Percentiles rank a stretch among this genome's conserved stretches.
phyloP scores from a whole-genome alignment of 352 stramenopile genomes.

The Pythium myriotylum region DNA sequence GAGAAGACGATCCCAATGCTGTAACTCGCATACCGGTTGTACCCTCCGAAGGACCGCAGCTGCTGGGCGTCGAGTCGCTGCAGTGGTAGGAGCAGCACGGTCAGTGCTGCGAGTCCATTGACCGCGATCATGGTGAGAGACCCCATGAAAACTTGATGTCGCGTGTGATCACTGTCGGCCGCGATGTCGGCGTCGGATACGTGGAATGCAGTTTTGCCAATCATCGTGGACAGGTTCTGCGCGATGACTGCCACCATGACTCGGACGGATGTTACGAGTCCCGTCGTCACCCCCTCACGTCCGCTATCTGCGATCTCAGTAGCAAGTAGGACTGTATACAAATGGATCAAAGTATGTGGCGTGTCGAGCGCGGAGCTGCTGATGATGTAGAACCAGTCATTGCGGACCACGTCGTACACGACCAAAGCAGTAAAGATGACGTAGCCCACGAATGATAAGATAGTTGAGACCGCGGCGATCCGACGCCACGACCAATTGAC shows the following conservation, averaged over 20 bases:
- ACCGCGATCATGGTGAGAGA: constrained; percentile 15
- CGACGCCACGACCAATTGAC: constrained; percentile 44
- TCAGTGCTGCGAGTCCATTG: constrained; percentile 18
- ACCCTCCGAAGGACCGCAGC: constrained; percentile 25
- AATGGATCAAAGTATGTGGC: constrained; percentile 39
- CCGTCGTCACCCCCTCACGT: constrained; percentile 55
- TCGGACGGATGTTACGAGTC: constrained; percentile 50
- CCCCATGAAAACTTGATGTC: constrained; percentile 9
- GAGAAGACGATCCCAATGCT: constrained; percentile 34
- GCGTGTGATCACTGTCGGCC: constrained; percentile 4
- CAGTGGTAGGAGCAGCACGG: constrained; percentile 19
- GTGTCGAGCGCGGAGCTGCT: constrained; percentile 33
- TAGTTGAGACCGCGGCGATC: constrained; percentile 33
- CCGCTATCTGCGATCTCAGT: constrained; percentile 62
- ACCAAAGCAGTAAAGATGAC: constrained; percentile 38
- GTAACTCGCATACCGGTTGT: constrained; percentile 33
- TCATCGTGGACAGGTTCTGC: constrained; percentile 31
- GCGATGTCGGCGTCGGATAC: constrained; percentile 10
- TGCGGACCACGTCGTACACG: constrained; percentile 36
- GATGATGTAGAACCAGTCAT: constrained; percentile 50
- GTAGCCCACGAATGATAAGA: constrained; percentile 34
- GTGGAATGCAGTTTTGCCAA: constrained; percentile 27
- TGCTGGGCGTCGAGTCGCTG: constrained; percentile 36
- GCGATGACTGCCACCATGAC: constrained; percentile 35
- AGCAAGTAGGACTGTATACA: constrained; percentile 43